Evolutionary conservation across 1,284 basidiomycete genomes (phyloP), one percentile per base, ranked within the genome.

Genomic region (Rugosomyces carneus): DNA sequence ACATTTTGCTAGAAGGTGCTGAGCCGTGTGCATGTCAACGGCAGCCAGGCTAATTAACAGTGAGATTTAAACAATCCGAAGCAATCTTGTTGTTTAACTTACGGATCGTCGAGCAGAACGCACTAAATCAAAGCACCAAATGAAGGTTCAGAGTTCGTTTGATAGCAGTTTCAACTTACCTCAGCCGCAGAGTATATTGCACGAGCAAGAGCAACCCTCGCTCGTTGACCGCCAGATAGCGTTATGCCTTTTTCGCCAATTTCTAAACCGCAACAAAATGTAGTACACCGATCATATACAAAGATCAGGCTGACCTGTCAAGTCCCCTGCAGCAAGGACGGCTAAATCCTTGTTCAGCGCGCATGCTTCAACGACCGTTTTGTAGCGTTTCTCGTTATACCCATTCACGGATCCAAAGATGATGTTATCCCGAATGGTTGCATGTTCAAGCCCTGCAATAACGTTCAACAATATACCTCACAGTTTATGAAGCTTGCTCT

Each of bases 11-110:
- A 84, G 77, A 8, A 89, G 70, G 55, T 88, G 84, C 52, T 83
- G 79, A 35, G 88, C 87, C 1, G 89, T 92, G 58, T 93, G 89
- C 66, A 90, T 89, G 63, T 95, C 92, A 6, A 95, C 89, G 1
- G 91, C 90, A 0, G 88, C 84, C 10, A 95, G 71, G 2, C 88
- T 87, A 49, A 13, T 4, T 3, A 15, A 8, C 31, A 4, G 13
- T 34, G n/a, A 34, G 13, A 11, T 16, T 34, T 3, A 34, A 16
- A 16, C 35, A 44, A 38, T n/a, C 11, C n/a, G 13, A 40, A 40
- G 23, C 19, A 23, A n/a, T n/a, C n/a, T 23, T 23, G 9, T 13
- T 20, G 7, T 13, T 1, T 15, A 11, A 64, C 81, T 59, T 60
- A 82, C 78, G 81, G 81, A 61, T 94, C 92, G 63, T 95, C 92